A percentile compares a stretch with the other conserved stretches of the same genome.
These are phyloP conservation scores for Monilinia laxa DNA, from an alignment of 2,329 filamentous ascomycete species.

Conservation along the genomic window DNA sequence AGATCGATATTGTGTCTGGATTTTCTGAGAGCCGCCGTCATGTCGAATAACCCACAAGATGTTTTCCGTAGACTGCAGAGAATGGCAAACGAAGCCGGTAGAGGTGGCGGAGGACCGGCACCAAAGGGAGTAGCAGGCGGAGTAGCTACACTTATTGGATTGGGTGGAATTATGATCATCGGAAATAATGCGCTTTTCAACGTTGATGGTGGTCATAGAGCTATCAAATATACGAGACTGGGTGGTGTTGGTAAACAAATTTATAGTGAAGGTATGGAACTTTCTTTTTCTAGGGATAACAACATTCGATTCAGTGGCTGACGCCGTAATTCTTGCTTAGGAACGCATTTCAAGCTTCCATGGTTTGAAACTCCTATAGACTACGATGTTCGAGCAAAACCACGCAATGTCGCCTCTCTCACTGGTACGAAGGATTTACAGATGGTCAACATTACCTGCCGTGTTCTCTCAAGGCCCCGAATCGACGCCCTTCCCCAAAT, in stretches of 20 bases:
- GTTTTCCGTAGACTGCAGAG: conserved; percentile 62
- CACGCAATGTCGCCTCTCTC: conserved; percentile 91
- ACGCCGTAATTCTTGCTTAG: conserved; percentile 45
- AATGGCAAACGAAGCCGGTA: conserved; percentile 57
- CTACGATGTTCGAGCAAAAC: conserved; percentile 97
- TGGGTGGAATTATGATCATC: conserved; percentile 54
- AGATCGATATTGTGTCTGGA: conserved; percentile 2
- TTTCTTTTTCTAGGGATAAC: neutral
- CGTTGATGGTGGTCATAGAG: conserved; percentile 97
- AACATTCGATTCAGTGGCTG: conserved; percentile 21
- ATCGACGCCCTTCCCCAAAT: conserved; percentile 91
- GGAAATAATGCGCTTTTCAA: conserved; percentile 64
- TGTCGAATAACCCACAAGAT: conserved; percentile 57
- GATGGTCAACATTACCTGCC: conserved; percentile 99
- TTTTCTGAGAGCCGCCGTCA: conserved; percentile 28
- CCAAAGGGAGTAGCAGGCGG: conserved; percentile 55
- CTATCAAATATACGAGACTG: conserved; percentile 95
- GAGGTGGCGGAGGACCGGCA: conserved; percentile 44
- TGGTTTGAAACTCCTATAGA: conserved; percentile 97
- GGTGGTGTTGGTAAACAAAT: conserved; percentile 95
- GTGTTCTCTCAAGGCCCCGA: conserved; percentile 90
- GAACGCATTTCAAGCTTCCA: conserved; percentile 89
- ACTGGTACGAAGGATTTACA: conserved; percentile 99
- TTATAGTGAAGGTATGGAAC: conserved; percentile 76
- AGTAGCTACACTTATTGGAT: conserved; percentile 52